Evolutionary conservation across 345 rosid genomes (phyloP).

Genomic region (Eucalyptus marginata): DNA sequence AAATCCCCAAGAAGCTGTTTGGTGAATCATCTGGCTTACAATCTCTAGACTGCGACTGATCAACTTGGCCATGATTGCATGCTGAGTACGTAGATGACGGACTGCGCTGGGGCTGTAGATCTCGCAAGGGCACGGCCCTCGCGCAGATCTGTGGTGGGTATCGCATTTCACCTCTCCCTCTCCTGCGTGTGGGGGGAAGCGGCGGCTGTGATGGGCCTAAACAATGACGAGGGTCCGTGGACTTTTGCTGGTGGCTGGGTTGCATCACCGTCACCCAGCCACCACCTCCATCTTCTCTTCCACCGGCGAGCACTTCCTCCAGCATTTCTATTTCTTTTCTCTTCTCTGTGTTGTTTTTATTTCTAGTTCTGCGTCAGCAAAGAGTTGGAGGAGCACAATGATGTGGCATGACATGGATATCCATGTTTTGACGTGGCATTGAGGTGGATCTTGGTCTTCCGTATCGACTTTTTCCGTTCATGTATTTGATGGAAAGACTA

Average conservation of each 20-base stretch:
- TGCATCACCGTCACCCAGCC: not conserved
- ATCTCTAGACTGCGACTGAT: constrained; percentile 22
- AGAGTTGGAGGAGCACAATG: not conserved
- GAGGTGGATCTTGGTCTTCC: not conserved
- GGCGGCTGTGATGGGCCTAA: not conserved
- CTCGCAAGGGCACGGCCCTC: not conserved
- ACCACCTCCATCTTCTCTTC: not conserved
- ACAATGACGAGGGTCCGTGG: not conserved
- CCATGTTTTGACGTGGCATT: not conserved
- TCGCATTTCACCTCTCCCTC: not conserved
- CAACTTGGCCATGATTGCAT: constrained; percentile 70
- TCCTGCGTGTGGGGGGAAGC: not conserved
- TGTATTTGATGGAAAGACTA: not conserved
- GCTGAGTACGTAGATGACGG: constrained; percentile 54
- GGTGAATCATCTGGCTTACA: constrained; percentile 5
- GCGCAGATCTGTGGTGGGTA: not conserved
- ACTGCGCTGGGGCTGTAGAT: constrained; percentile 18
- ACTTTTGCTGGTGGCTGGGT: not conserved
- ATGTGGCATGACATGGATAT: not conserved
- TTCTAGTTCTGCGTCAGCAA: not conserved
- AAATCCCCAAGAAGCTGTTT: not conserved
- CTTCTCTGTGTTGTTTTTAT: not conserved
- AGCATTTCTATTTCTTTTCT: not conserved
- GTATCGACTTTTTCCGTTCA: not conserved
- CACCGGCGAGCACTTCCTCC: not conserved